Conservation (phyloP, 2,329 filamentous ascomycete species). For the Sclerotiophoma versabilis region DNA sequence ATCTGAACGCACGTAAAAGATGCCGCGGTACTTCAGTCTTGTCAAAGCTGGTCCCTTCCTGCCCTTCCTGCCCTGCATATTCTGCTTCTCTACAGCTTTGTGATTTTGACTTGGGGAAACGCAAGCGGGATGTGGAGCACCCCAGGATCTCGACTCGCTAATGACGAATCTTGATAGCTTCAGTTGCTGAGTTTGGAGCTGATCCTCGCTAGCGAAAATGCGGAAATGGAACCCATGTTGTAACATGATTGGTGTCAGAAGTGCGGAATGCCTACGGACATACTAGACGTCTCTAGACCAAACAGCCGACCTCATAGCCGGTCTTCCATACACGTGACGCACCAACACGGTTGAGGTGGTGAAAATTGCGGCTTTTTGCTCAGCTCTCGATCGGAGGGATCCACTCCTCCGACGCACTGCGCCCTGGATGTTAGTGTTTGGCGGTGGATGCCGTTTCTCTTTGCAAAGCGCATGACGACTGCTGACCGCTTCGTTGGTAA, state of each 20-base stretch:
- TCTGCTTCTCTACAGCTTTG: background rate
- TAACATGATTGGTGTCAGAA: slow-evolving; percentile 35
- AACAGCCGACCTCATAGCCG: slow-evolving; percentile 32
- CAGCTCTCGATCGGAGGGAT: slow-evolving; percentile 27
- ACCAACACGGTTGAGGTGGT: slow-evolving; percentile 16
- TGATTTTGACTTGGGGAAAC: slow-evolving; percentile 1
- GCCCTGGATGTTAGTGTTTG: slow-evolving; percentile 11
- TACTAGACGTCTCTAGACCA: slow-evolving; percentile 31
- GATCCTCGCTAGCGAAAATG: slow-evolving; percentile 22
- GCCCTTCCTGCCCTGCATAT: slow-evolving; percentile 7
- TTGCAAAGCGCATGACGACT: background rate
- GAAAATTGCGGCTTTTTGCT: slow-evolving; percentile 29
- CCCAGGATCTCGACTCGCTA: slow-evolving; percentile 17
- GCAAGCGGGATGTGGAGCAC: slow-evolving; percentile 23
- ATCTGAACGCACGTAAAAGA: slow-evolving; percentile 9
- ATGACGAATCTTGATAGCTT: slow-evolving; percentile 1
- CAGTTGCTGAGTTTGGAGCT: slow-evolving; percentile 19
- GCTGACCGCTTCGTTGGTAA: slow-evolving; percentile 4
- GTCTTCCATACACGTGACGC: slow-evolving; percentile 29
- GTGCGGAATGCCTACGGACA: slow-evolving; percentile 25
- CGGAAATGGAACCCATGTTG: slow-evolving; percentile 39
- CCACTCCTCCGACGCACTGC: slow-evolving; percentile 27
- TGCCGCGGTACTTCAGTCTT: slow-evolving; percentile 28
- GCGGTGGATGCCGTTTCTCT: slow-evolving; percentile 12
- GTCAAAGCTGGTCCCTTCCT: slow-evolving; percentile 21